Evolutionary conservation across 331 rosid species (phyloP), one percentile per base, ranked within the genome.

Genomic region (Pyrus hybrid): DNA sequence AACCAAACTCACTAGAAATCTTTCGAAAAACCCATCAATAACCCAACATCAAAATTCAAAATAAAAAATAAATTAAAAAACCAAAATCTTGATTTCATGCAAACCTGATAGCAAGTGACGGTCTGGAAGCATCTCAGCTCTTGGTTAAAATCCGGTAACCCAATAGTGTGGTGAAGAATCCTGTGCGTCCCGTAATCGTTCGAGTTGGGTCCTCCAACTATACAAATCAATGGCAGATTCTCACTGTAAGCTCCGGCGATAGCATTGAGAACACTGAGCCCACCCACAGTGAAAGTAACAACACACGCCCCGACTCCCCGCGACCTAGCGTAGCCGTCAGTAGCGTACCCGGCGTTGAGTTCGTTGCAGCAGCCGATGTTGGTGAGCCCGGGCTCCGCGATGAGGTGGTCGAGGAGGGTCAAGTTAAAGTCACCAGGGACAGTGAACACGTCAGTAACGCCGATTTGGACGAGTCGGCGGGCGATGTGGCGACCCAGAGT

Each of bases 281-380:
- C 99, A 0, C 99, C 99, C 0, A 95, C 99, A 0, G 89, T 81
- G 85, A 95, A 95, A 0, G 99, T 95, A 5, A 95, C 99, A 0
- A 85, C 99, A n/a, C 99, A 95, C 1, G 97, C 97, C 1, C 99
- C 97, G 11, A 92, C 99, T 22, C 99, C 99, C 1, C 97, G 91
- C 0, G 91, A 76, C 2, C 99, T 80, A 0, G 99, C 96, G 54
- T 89, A 95, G 4, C 99, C 99, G 25, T 95, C 97, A 4, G 99
- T 97, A 2, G 99, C 99, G 69, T 95, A 95, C 0, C 97, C 99
- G 1, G 99, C 93, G 81, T 95, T 92, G 63, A 95, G 97, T 83
- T 95, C 99, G 80, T 90, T 95, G 67, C 99, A 95, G 84, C 99
- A 95, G 30, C 99, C 99, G 8, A 95, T 3, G 35, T 87, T 53